phyloP scores from a whole-genome alignment of 768 basidiomycete genomes.

The Tylopilus felleus region DNA sequence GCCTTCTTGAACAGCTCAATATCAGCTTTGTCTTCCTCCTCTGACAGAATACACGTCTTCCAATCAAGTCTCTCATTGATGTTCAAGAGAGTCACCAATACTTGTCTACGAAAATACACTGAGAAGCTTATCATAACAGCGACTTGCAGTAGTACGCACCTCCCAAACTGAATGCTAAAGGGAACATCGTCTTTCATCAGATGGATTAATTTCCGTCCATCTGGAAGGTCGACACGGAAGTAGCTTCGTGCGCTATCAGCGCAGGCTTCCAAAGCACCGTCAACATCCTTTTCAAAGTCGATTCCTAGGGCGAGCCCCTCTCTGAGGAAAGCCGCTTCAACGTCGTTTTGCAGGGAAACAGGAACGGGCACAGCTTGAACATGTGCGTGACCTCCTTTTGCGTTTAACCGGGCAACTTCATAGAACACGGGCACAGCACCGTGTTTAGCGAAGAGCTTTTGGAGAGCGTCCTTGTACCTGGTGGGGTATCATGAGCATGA shows the following conservation, averaged over 20 bases:
- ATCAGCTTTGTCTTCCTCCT: conserved; percentile 84
- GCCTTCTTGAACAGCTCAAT: conserved; percentile 80
- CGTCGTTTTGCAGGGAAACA: conserved; percentile 50
- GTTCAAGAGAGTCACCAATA: conserved; percentile 71
- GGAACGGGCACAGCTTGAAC: conserved; percentile 85
- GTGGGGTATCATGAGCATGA: not conserved
- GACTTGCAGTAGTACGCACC: conserved; percentile 44
- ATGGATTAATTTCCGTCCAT: conserved; percentile 83
- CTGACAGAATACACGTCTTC: conserved; percentile 81
- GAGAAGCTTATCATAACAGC: not conserved
- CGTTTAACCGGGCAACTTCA: conserved; percentile 79
- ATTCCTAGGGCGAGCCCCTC: conserved; percentile 67
- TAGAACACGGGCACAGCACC: conserved; percentile 71
- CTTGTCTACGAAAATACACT: conserved; percentile 53
- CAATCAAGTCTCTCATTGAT: conserved; percentile 84
- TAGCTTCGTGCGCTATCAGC: conserved; percentile 64
- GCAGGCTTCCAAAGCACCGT: conserved; percentile 51
- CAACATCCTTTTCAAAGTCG: conserved; percentile 71
- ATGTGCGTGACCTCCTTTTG: conserved; percentile 93
- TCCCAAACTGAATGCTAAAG: conserved; percentile 91
- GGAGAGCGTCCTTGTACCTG: conserved; percentile 79
- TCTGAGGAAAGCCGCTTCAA: conserved; percentile 69
- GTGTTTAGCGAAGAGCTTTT: conserved; percentile 67
- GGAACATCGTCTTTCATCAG: conserved; percentile 71
- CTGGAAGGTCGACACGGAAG: conserved; percentile 88